A percentile compares a stretch with the other conserved stretches of the same genome.
Evolutionary conservation across 306 rosid genomes (phyloP).

Genomic region (Cucurbita pepo): DNA sequence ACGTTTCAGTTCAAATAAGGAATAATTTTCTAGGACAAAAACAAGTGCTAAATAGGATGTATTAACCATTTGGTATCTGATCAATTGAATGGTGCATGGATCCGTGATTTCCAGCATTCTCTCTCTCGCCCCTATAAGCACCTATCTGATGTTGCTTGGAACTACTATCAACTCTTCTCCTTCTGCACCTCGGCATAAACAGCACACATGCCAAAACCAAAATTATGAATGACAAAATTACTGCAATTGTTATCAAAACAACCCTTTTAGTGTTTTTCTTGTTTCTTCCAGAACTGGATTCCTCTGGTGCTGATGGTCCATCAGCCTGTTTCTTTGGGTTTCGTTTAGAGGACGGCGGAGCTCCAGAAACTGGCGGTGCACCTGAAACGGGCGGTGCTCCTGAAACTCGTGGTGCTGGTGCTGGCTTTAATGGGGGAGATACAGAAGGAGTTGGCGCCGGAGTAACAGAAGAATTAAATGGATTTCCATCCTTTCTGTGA

Average conservation of each 20-base stretch:
- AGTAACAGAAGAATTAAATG: slow-evolving; percentile 38
- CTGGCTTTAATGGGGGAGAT: slow-evolving; percentile 25
- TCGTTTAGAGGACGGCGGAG: slow-evolving; percentile 26
- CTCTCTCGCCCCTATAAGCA: slow-evolving; percentile 50
- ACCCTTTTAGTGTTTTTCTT: slow-evolving; percentile 40
- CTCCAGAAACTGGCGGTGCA: slow-evolving; percentile 26
- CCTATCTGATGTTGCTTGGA: slow-evolving; percentile 41
- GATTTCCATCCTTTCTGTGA: slow-evolving; percentile 82
- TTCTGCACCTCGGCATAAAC: slow-evolving; percentile 47
- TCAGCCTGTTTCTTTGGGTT: slow-evolving; percentile 25
- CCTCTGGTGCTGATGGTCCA: slow-evolving; percentile 39
- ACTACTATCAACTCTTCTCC: slow-evolving; percentile 26
- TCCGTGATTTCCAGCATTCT: slow-evolving; percentile 28
- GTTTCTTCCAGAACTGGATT: slow-evolving; percentile 38
- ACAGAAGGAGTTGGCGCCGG: slow-evolving; percentile 25
- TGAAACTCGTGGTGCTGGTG: slow-evolving; percentile 26
- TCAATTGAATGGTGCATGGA: slow-evolving; percentile 29
- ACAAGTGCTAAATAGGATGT: not conserved
- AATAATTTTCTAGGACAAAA: not conserved
- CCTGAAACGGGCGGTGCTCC: slow-evolving; percentile 28
- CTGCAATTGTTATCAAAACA: slow-evolving; percentile 62
- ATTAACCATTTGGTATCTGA: slow-evolving; percentile 50
- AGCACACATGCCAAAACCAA: slow-evolving; percentile 37
- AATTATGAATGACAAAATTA: slow-evolving; percentile 29
- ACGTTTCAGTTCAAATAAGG: not conserved